A percentile compares a stretch with the other conserved stretches of the same genome.
phyloP scores from a whole-genome alignment of 2,329 filamentous ascomycete species.

The Venturia aucupariae region DNA sequence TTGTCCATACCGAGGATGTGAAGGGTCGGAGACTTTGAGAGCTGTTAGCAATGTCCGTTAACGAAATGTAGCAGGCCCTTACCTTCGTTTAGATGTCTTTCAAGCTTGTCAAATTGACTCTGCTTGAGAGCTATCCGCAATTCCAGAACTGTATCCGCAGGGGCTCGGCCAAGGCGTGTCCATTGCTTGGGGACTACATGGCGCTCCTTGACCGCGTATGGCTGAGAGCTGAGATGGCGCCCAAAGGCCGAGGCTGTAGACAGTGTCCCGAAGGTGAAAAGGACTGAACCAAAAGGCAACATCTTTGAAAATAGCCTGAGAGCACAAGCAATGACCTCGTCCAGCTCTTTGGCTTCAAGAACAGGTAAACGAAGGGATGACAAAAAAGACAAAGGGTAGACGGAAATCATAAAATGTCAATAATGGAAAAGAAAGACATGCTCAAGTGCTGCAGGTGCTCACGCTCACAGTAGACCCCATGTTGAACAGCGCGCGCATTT shows the following conservation, averaged over 20 bases:
- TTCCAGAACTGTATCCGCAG: slow-evolving; percentile 40
- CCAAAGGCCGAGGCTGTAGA: neutral
- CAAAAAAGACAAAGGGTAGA: neutral
- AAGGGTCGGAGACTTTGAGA: slow-evolving; percentile 32
- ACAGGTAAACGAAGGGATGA: neutral
- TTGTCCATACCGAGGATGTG: slow-evolving; percentile 48
- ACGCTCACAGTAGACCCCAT: neutral
- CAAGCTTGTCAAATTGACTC: slow-evolving; percentile 45
- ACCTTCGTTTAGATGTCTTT: slow-evolving; percentile 45
- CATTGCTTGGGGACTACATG: slow-evolving; percentile 45
- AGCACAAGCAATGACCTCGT: neutral
- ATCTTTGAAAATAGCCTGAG: neutral
- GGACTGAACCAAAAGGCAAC: slow-evolving; percentile 1
- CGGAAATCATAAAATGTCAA: neutral
- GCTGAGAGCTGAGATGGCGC: neutral
- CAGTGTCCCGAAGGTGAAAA: neutral
- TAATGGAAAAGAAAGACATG: neutral
- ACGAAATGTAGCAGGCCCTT: neutral
- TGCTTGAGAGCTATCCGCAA: slow-evolving; percentile 52
- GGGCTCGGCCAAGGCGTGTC: slow-evolving; percentile 39
- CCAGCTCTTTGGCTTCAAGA: neutral
- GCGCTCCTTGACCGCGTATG: slow-evolving; percentile 47
- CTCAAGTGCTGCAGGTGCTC: neutral
- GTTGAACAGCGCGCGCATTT: neutral
- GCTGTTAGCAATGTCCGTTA: neutral